These are phyloP conservation scores for Scleroderma bovista DNA, from an alignment of 768 basidiomycete species.

Conservation along the genomic window DNA sequence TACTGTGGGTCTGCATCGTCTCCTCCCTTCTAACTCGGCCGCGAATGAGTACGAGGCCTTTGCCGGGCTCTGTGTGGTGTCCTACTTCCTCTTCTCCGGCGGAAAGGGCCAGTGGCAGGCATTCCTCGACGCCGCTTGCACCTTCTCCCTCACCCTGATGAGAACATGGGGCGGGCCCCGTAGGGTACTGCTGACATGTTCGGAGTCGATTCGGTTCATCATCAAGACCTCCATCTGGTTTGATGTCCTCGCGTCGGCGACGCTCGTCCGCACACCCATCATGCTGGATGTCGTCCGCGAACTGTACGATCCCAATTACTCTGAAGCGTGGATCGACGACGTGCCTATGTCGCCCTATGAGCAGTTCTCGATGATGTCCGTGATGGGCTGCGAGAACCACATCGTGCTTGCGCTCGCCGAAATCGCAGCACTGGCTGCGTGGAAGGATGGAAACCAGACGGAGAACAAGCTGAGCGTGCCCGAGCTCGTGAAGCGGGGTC, in stretches of 20 bases:
- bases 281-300: conserved; percentile 51
- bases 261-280: conserved; percentile 53
- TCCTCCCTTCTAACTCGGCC: conserved; percentile 14
- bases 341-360: conserved; percentile 35
- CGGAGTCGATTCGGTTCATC: conserved; percentile 59
- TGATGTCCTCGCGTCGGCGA: conserved; percentile 74
- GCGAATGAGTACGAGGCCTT: conserved; percentile 66
- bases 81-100: conserved; percentile 72
- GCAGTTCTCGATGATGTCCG: conserved; percentile 66
- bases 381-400: conserved; percentile 82
- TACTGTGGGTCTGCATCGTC: conserved; percentile 18
- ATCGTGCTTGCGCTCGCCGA: conserved; percentile 78
- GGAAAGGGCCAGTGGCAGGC: conserved; percentile 63
- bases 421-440: conserved; percentile 56
- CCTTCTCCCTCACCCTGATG: conserved; percentile 49
- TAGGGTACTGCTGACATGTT: conserved; percentile 40
- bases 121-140: conserved; percentile 59
- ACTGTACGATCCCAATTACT: conserved; percentile 38
- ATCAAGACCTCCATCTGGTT: conserved; percentile 86
- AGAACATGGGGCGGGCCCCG: conserved; percentile 34
- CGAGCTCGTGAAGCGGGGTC: conserved; percentile 50
- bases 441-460: conserved; percentile 47
- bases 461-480: conserved; percentile 51
- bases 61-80: conserved; percentile 71
- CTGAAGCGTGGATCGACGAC: conserved; percentile 15